Evolutionary conservation across 2,329 filamentous ascomycete species (phyloP), one percentile per base, ranked within the genome.

Genomic region (Akanthomyces uredinophilus): DNA sequence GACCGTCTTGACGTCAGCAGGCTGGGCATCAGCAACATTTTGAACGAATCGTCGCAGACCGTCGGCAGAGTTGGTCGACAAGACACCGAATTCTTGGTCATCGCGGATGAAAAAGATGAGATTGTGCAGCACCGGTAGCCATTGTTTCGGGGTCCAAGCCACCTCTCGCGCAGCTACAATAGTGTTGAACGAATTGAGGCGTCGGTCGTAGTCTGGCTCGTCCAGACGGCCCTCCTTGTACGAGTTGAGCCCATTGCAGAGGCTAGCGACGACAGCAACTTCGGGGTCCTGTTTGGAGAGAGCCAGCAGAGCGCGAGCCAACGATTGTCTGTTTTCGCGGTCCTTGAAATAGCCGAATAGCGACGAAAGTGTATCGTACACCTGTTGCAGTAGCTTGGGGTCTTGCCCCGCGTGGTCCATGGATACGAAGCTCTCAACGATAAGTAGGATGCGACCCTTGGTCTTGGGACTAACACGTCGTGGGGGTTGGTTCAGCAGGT

Each of bases 311-410:
- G 96, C 88, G 50, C 87, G 81, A 18, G 89, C 90, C 32, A 98
- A 77, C 0, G 91, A 81, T 65, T 87, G 81, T 60, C 95, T 84
- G 70, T 92, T 96, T 49, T 85, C 78, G 49, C 87, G 83, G 72
- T 98, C 93, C 68, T 87, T 91, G 78, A 98, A 94, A 72, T 93
- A 96, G 60, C 91, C 90, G 71, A 96, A 98, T 39, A 98, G 82
- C 0, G 90, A 87, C 4, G 90, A 88, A 11, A 95, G 76, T 0
- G 91, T 91, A 51, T 85, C 80, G 71, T 90, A 96, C 0, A 96
- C 84, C 41, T 83, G 81, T 50, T 82, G 77, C 54, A 85, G 85
- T 18, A 94, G 76, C 13, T 56, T 53, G 27, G 82, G 66, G 39
- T 75, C 71, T 58, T 74, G 69, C 16, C 66, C 66, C 2, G 71